phyloP scores from a whole-genome alignment of 306 rosid species.

The Prunus fruticosa region DNA sequence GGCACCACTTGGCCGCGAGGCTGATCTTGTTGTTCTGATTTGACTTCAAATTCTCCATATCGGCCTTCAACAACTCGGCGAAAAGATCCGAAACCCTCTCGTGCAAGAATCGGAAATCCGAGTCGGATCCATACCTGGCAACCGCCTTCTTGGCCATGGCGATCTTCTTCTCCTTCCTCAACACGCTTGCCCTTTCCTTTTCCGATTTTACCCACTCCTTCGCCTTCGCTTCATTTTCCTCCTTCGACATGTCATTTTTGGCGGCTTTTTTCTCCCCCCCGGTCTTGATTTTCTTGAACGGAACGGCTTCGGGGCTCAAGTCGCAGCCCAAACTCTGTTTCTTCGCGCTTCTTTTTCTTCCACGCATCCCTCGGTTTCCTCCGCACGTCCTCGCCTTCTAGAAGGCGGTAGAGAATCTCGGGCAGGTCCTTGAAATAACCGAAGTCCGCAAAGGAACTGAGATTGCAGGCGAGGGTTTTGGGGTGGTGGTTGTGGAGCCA shows the following conservation, averaged over 20 bases:
- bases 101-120: constrained; percentile 35
- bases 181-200: constrained; percentile 35
- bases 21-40: constrained; percentile 32
- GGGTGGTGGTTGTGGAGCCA: constrained; percentile 65
- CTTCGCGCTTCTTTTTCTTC: background rate
- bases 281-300: background rate
- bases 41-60: constrained; percentile 36
- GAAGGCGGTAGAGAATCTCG: constrained; percentile 53
- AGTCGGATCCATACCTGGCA: constrained; percentile 27
- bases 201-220: constrained; percentile 14
- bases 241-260: background rate
- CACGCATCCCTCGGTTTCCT: constrained; percentile 23
- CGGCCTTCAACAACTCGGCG: constrained; percentile 46
- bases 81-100: constrained; percentile 52
- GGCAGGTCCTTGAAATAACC: constrained; percentile 76
- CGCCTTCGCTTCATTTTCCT: background rate
- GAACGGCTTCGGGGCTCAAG: too few species aligned
- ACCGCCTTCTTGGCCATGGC: constrained; percentile 57
- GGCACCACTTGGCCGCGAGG: constrained; percentile 75
- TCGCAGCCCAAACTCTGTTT: background rate
- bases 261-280: background rate
- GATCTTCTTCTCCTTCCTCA: constrained; percentile 39
- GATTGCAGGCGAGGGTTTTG: constrained; percentile 52
- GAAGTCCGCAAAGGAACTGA: constrained; percentile 50
- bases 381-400: constrained; percentile 43